Evolutionary conservation across 805 yeast species (phyloP), one percentile per base, ranked within the genome.

Genomic region (Komagataella kurtzmanii): DNA sequence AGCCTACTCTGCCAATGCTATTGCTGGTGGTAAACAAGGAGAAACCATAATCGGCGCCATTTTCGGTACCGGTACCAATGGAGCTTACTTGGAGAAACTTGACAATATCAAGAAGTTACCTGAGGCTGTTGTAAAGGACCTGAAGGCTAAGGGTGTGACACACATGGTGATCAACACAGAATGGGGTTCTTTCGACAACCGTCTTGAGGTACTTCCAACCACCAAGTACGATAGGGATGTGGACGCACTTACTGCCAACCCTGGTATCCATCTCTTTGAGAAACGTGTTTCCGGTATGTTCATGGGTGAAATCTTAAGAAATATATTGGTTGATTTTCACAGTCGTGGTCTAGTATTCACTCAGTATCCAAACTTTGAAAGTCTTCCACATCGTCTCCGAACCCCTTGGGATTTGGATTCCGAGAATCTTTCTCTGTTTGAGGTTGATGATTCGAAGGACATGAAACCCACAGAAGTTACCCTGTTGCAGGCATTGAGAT

Each of bases 41-140:
- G 81, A 80, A 53, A 87, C 97, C 7, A 76, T 85, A 7, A 73
- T 90, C 57, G 98, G 99, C 49, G 82, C 90, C 55, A 91, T 91
- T 56, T 88, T 90, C 61, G 99, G 99, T 57, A 93, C 99, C 2
- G 99, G 99, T 63, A 91, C 98, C 24, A 91, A 91, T 66, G 97
- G 97, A 55, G 96, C 97, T 14, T 91, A 93, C 68, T 74, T 79
- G 63, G 99, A 91, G 67, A 75, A 79, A 52, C 65, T 89, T 50
- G 81, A 78, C 46, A 77, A 82, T 52, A 86, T 93, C 58, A 77
- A 77, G 52, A 91, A 93, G 68, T 72, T 90, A 55, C 78, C 80
- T n/a, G 73, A 76, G 2, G 67, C 70, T 40, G 52, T 66, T 12
- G 66, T 66, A 48, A 66, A 61, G 23, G 64, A 63, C 18, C 66